These are phyloP conservation scores for Fusarium pseudocircinatum DNA, from an alignment of 2,329 filamentous ascomycete species.

Conservation along the genomic window DNA sequence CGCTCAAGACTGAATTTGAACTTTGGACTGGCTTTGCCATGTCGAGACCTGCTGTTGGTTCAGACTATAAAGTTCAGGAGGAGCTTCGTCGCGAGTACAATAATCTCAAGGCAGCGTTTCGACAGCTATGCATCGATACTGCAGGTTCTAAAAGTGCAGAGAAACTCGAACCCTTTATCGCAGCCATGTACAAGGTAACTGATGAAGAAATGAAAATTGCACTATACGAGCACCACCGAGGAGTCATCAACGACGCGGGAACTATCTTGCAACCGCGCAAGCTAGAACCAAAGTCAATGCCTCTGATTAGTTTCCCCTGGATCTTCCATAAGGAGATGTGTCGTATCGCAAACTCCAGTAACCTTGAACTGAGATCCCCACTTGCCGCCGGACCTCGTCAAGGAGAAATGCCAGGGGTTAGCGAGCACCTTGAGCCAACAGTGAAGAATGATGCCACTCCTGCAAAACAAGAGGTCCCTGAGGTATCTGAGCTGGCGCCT, in stretches of 20 bases:
- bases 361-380: conserved; percentile 30
- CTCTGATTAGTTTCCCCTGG: conserved; percentile 95
- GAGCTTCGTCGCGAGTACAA: conserved; percentile 76
- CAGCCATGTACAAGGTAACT: conserved; percentile 89
- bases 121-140: conserved; percentile 68
- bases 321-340: conserved; percentile 74
- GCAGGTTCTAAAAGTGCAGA: conserved; percentile 68
- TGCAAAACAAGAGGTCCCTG: neutral
- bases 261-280: conserved; percentile 28
- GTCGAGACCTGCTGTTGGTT: conserved; percentile 73
- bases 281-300: conserved; percentile 64
- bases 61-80: conserved; percentile 89
- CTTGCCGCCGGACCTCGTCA: conserved; percentile 22
- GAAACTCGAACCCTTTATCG: conserved; percentile 75
- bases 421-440: neutral
- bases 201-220: conserved; percentile 73
- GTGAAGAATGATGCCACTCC: neutral
- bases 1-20: conserved; percentile 89
- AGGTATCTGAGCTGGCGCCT: neutral
- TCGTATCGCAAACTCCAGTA: conserved; percentile 42
- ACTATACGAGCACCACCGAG: conserved; percentile 54
- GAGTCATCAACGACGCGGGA: conserved; percentile 48
- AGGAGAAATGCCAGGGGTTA: neutral
- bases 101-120: conserved; percentile 74
- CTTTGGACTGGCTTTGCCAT: conserved; percentile 89